Evolutionary conservation across 1,284 basidiomycete genomes (phyloP), one percentile per base, ranked within the genome.

Genomic region (Dichomitus squalens): DNA sequence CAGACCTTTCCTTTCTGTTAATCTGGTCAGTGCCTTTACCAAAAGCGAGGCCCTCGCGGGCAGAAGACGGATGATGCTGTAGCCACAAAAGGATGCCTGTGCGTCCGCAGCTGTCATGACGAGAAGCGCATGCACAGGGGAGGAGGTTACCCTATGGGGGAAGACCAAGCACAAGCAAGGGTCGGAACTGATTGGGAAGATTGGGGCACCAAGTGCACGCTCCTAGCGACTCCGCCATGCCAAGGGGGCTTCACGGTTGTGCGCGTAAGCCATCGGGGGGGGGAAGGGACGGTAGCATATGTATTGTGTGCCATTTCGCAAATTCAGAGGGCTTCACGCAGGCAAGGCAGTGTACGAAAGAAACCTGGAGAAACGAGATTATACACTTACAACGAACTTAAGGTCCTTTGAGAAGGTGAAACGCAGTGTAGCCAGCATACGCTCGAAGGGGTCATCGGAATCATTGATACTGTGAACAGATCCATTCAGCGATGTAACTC

Each of bases 321-420:
- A n/a, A n/a, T n/a, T n/a, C n/a, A n/a, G n/a, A n/a, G n/a, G n/a
- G n/a, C n/a, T n/a, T 33, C 11, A n/a, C 31, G 31, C 5, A 12
- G 29, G 31, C 44, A 46, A 8, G 44, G 7, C 18, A 29, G 7
- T 18, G 12, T 8, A 29, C 29, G 16, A 4, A 25, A 14, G 50
- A 9, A 23, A n/a, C 4, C n/a, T 6, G 47, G 6, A 14, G 38
- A 18, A 35, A 12, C 7, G 16, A 44, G 14, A 35, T 35, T 14
- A 39, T 38, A 9, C 27, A 82, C 88, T 70, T 66, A 92, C 91
- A 57, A 97, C 82, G 67, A 95, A 96, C 76, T 96, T 97, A 72
- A 97, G 88, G 70, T 99, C 96, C 73, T 98, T 98, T 51, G 93
- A 92, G 72, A 96, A 95, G 9, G 87, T 79, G 73, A 95, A 99